Evolutionary conservation across 495 filamentous ascomycete genomes (phyloP).

Genomic region (Penicillium ucsense): DNA sequence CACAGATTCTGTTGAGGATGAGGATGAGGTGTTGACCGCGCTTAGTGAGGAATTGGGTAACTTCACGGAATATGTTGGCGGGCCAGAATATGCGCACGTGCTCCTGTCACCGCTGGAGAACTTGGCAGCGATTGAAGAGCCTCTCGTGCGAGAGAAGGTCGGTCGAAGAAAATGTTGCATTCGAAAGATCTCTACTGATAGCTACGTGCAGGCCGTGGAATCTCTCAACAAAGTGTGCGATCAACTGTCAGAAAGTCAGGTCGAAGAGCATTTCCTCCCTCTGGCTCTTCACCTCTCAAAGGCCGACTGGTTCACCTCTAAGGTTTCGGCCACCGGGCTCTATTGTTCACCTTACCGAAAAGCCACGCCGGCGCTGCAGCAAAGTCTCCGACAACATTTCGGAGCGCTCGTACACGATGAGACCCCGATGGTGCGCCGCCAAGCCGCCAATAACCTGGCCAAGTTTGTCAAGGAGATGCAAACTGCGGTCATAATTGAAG

Average conservation of each 20-base stretch:
- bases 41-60: slow-evolving; percentile 90
- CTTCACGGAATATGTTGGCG: slow-evolving; percentile 97
- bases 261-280: slow-evolving; percentile 94
- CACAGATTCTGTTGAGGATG: slow-evolving; percentile 94
- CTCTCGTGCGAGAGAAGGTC: slow-evolving; percentile 94
- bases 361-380: slow-evolving; percentile 72
- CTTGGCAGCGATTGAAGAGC: slow-evolving; percentile 95
- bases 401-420: slow-evolving; percentile 91
- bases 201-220: slow-evolving; percentile 68
- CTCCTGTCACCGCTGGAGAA: slow-evolving; percentile 96
- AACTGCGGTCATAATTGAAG: slow-evolving; percentile 78
- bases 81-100: slow-evolving; percentile 87
- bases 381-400: slow-evolving; percentile 82
- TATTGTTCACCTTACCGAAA: slow-evolving; percentile 88
- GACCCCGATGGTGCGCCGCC: slow-evolving; percentile 96
- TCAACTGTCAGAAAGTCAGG: slow-evolving; percentile 78
- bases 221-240: slow-evolving; percentile 98
- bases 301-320: slow-evolving; percentile 99
- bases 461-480: slow-evolving; percentile 98
- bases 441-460: slow-evolving; percentile 88
- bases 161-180: slow-evolving; percentile 4
- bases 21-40: slow-evolving; percentile 95
- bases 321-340: slow-evolving; percentile 93
- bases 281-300: slow-evolving; percentile 91
- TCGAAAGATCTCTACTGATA: slow-evolving; percentile 7